A percentile compares a stretch with the other conserved stretches of the same genome.
phyloP scores from a whole-genome alignment of 2,329 filamentous ascomycete genomes.

The Colletotrichum acutatum region DNA sequence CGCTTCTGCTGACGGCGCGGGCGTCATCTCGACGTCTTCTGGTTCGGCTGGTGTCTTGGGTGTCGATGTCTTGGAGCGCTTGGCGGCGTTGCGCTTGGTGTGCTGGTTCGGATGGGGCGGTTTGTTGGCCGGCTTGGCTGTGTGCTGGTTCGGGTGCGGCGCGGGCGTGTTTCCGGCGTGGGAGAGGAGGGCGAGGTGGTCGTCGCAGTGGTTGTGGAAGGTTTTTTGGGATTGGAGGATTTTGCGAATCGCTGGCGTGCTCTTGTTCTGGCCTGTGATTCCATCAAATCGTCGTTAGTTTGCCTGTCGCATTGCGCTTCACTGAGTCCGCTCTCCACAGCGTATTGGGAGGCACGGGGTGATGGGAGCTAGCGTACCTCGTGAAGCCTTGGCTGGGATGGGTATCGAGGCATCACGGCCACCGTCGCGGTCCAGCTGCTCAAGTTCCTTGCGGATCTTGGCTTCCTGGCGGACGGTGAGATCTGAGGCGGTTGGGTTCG shows the following conservation, averaged over 20 bases:
- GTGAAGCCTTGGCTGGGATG: conserved; percentile 67
- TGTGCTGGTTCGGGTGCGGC: conserved; percentile 40
- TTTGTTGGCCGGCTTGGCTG: conserved; percentile 39
- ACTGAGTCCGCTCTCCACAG: neutral
- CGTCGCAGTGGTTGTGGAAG: conserved; percentile 84
- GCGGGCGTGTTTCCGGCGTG: conserved; percentile 51
- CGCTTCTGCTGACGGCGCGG: conserved; percentile 42
- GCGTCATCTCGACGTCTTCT: conserved; percentile 53
- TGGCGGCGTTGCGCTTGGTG: conserved; percentile 36
- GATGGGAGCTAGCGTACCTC: conserved; percentile 45
- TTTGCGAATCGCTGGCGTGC: conserved; percentile 77
- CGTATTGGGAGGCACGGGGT: neutral
- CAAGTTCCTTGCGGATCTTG: conserved; percentile 83
- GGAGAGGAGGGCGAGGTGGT: conserved; percentile 75
- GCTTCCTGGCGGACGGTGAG: conserved; percentile 84
- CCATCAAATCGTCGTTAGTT: neutral
- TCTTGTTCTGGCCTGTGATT: conserved; percentile 59
- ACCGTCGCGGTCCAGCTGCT: conserved; percentile 85
- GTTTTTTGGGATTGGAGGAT: conserved; percentile 85
- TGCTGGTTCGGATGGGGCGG: conserved; percentile 33
- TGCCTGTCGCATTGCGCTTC: neutral
- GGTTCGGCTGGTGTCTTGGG: conserved; percentile 10
- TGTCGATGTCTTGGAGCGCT: conserved; percentile 33
- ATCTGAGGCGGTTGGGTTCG: conserved; percentile 68
- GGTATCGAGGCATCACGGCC: conserved; percentile 78